A percentile compares a stretch with the other conserved stretches of the same genome.
phyloP scores from a whole-genome alignment of 1,139 yeast genomes.

The Insectozyma bohioensis region DNA sequence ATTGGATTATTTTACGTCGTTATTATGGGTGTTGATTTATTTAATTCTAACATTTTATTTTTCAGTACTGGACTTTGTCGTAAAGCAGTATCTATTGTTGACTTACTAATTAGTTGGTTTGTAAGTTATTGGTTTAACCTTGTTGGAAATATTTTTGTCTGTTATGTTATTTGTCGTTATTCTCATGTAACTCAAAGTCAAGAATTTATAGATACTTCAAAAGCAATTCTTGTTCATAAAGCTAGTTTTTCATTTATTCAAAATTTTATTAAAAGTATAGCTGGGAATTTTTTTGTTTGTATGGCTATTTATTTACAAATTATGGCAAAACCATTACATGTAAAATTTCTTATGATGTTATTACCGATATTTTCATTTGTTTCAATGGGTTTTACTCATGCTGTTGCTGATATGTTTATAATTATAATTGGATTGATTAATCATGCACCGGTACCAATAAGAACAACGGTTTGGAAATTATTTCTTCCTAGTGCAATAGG shows the following conservation, averaged over 20 bases:
- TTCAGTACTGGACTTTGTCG: constrained; percentile 67
- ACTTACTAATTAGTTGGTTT: constrained; percentile 64
- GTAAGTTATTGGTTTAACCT: constrained; percentile 67
- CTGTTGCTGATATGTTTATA: constrained; percentile 77
- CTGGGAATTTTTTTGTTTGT: constrained; percentile 75
- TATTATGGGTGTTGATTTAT: constrained; percentile 69
- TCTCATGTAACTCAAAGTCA: constrained; percentile 47
- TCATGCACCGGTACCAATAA: constrained; percentile 61
- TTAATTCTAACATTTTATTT: constrained; percentile 68
- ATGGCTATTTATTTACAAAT: constrained; percentile 74
- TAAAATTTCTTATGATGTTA: constrained; percentile 61
- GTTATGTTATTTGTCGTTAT: constrained; percentile 58
- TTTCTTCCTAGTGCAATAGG: constrained; percentile 69
- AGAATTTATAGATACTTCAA: constrained; percentile 46
- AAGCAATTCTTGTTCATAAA: constrained; percentile 47
- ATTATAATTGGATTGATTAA: constrained; percentile 65
- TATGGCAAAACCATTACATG: constrained; percentile 80
- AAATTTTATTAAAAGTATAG: constrained; percentile 63
- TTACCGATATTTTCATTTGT: constrained; percentile 76
- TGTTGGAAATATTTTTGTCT: constrained; percentile 62
- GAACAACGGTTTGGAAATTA: constrained; percentile 67
- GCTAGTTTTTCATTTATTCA: constrained; percentile 50
- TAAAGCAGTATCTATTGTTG: constrained; percentile 66
- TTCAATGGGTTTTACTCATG: constrained; percentile 71
- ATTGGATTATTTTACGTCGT: constrained; percentile 75